phyloP scores from a whole-genome alignment of 2,329 filamentous ascomycete genomes.

The Alternaria ethzedia region DNA sequence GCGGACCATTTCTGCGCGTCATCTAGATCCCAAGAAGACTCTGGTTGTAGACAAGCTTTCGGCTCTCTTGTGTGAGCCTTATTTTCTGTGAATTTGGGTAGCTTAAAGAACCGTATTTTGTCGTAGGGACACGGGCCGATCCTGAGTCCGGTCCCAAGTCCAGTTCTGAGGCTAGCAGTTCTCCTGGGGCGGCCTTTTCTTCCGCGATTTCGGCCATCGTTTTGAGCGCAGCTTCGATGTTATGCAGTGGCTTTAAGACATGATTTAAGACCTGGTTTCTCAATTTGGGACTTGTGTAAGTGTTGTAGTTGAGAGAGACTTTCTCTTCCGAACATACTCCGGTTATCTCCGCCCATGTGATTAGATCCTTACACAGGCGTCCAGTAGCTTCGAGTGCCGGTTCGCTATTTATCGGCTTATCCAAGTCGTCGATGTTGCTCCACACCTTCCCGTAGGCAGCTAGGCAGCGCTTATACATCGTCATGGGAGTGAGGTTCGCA shows the following conservation, averaged over 20 bases:
- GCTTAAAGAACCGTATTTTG: not conserved
- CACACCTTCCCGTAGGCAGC: not conserved
- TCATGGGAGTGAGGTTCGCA: not conserved
- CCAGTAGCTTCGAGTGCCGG: not conserved
- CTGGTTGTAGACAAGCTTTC: no score
- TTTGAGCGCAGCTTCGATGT: not conserved
- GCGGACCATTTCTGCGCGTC: not conserved
- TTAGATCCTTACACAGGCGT: not conserved
- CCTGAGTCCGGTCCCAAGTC: not conserved
- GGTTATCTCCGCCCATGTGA: not conserved
- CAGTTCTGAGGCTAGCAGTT: not conserved
- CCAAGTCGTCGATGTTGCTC: not conserved
- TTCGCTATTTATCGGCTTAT: not conserved
- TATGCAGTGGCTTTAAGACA: not conserved
- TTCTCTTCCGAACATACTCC: not conserved
- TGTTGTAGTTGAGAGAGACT: not conserved
- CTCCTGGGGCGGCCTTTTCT: not conserved
- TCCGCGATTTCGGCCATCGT: not conserved
- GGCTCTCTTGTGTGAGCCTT: not conserved
- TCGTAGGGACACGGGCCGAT: not conserved
- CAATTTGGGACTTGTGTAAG: not conserved
- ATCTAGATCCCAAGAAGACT: not conserved
- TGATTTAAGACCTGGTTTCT: not conserved
- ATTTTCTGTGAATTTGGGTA: not conserved
- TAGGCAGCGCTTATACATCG: not conserved